Evolutionary conservation across 2,329 filamentous ascomycete genomes (phyloP).

Genomic region (Colletotrichum sp.): DNA sequence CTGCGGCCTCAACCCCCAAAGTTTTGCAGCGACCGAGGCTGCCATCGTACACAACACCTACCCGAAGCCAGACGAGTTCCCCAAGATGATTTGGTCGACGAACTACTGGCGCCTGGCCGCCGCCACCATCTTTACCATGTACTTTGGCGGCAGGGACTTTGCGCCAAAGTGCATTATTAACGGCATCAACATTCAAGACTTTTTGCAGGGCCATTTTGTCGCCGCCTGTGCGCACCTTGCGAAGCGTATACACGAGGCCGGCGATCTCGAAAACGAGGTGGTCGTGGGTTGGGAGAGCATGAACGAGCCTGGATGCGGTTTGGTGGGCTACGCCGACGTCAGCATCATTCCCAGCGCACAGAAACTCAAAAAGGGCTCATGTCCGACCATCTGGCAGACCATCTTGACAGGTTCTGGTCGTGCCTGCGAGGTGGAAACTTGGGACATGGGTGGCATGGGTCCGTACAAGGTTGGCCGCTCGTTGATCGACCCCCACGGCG

Average conservation of each 20-base stretch:
- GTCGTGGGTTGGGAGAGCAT: constrained; percentile 96
- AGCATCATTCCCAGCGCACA: constrained; percentile 84
- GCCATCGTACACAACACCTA: constrained; percentile 96
- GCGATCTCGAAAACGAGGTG: constrained; percentile 83
- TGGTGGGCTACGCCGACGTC: constrained; percentile 84
- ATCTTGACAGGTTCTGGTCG: constrained; percentile 90
- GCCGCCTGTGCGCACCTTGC: constrained; percentile 81
- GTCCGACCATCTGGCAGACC: constrained; percentile 92
- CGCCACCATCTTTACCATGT: constrained; percentile 91
- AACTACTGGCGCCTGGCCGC: constrained; percentile 90
- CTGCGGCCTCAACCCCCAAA: constrained; percentile 84
- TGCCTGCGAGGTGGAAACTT: constrained; percentile 87
- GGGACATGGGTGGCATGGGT: constrained; percentile 92
- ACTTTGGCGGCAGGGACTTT: constrained; percentile 90
- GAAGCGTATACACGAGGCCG: constrained; percentile 84
- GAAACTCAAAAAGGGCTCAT: constrained; percentile 89
- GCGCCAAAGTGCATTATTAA: constrained; percentile 96
- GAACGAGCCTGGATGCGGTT: constrained; percentile 91
- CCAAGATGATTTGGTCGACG: constrained; percentile 99
- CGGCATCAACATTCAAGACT: constrained; percentile 95
- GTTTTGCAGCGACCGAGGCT: constrained; percentile 85
- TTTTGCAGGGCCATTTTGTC: constrained; percentile 86
- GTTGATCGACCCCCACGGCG: constrained; percentile 86
- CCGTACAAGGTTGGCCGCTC: constrained; percentile 86
- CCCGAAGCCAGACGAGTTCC: constrained; percentile 81